phyloP scores from a whole-genome alignment of 768 basidiomycete genomes.

The Suillus paluster region DNA sequence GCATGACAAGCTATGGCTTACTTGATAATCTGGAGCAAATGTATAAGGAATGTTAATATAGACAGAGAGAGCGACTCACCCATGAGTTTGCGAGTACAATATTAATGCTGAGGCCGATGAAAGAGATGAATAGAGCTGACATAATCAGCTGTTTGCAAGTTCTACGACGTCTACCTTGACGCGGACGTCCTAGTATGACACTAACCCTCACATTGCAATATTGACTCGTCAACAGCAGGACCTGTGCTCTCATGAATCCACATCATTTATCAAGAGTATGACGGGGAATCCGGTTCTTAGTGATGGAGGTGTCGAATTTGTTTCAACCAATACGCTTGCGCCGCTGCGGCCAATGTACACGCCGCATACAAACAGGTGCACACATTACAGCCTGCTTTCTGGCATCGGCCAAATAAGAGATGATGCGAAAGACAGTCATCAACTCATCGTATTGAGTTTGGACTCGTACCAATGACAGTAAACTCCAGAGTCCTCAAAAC shows the following conservation, averaged over 20 bases:
- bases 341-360: too few relatives aligned
- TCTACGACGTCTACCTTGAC: background rate
- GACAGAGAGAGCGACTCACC: background rate
- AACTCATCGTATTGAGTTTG: slow-evolving; percentile 75
- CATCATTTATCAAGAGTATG: too few relatives aligned
- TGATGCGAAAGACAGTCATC: slow-evolving; percentile 60
- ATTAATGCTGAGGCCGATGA: too few relatives aligned
- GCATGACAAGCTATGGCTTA: slow-evolving; percentile 29
- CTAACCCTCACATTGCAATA: background rate
- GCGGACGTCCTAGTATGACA: too few relatives aligned
- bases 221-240: background rate
- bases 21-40: slow-evolving; percentile 64
- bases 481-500: slow-evolving; percentile 76
- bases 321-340: too few relatives aligned
- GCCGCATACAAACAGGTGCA: too few relatives aligned
- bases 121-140: background rate
- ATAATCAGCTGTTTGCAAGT: background rate
- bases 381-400: slow-evolving; percentile 63
- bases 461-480: slow-evolving; percentile 80
- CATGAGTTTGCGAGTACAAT: background rate
- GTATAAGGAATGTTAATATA: background rate
- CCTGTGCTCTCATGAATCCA: background rate
- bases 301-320: too few relatives aligned
- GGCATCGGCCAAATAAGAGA: slow-evolving; percentile 65
- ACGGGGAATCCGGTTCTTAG: too few relatives aligned